Percentiles rank a stretch among this genome's conserved stretches.
Conservation (phyloP, 2,329 filamentous ascomycete species). For the Pseudopithomyces chartarum region DNA sequence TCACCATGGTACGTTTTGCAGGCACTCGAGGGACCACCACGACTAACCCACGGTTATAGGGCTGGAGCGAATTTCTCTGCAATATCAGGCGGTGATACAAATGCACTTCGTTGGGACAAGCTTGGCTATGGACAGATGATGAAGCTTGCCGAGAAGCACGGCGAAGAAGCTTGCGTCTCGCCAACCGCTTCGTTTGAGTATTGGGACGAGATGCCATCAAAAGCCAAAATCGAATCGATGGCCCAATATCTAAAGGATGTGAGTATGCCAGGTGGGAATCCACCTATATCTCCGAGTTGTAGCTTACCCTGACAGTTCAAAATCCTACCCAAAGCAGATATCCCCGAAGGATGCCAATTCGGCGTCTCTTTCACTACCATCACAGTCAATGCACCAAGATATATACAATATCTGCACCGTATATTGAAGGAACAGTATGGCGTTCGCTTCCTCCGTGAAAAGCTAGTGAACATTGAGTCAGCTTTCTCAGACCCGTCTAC, state of each 20-base stretch:
- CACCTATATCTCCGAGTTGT: too few species aligned
- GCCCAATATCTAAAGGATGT: constrained; percentile 21
- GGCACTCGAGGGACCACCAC: too few species aligned
- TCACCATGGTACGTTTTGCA: constrained; percentile 20
- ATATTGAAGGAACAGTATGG: constrained; percentile 12
- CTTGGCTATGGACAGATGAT: constrained; percentile 21
- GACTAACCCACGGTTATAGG: constrained; percentile 4
- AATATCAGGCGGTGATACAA: constrained; percentile 22
- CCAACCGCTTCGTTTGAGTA: constrained; percentile 21
- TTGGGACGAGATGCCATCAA: constrained; percentile 20
- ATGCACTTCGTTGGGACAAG: constrained; percentile 24
- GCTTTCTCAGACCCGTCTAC: constrained; percentile 16
- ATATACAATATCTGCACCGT: constrained; percentile 19
- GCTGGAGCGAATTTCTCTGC: constrained; percentile 25
- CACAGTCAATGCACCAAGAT: constrained; percentile 21
- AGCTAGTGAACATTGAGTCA: constrained; percentile 14
- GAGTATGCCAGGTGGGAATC: neutral
- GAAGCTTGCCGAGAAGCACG: constrained; percentile 19
- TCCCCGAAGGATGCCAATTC: constrained; percentile 19
- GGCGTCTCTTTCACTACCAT: constrained; percentile 23
- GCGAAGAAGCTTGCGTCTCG: constrained; percentile 15
- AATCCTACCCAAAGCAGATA: constrained; percentile 13
- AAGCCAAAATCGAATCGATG: constrained; percentile 20
- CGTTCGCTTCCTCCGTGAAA: constrained; percentile 16
- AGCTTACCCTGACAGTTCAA: constrained; percentile 10